A percentile compares a stretch with the other conserved stretches of the same genome.
Conservation (phyloP, 2,329 filamentous ascomycete genomes). For the Cryphonectria parasitica region DNA sequence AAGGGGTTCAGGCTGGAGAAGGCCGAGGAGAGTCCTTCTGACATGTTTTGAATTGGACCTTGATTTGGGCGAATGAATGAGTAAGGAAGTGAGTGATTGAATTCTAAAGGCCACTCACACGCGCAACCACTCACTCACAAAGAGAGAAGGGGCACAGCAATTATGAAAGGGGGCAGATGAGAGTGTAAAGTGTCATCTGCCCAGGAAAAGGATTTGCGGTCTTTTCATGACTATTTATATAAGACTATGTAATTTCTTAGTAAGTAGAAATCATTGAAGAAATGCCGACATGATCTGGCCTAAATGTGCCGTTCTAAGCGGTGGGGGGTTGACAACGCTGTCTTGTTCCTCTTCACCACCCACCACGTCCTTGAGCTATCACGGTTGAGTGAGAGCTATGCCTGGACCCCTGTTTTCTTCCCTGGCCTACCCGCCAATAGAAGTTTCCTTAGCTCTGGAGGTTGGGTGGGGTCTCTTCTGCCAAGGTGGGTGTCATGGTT, state of each 20-base stretch:
- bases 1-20: slow-evolving; percentile 47
- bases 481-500: neutral
- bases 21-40: slow-evolving; percentile 16
- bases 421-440: neutral
- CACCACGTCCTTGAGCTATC: neutral
- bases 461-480: neutral
- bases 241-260: neutral
- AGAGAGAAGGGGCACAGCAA: too few species aligned
- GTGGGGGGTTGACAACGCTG: neutral
- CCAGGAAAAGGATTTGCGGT: neutral
- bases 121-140: too few species aligned
- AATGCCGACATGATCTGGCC: neutral
- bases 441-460: neutral
- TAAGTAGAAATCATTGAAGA: neutral
- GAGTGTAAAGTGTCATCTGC: neutral
- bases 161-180: too few species aligned
- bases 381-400: neutral
- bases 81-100: neutral
- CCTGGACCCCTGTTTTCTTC: neutral
- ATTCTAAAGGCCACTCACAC: neutral
- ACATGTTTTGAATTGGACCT: slow-evolving; percentile 13
- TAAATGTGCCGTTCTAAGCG: neutral
- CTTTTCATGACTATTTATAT: neutral
- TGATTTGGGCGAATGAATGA: neutral
- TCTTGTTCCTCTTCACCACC: neutral